Evolutionary conservation across 352 stramenopile genomes (phyloP).

Genomic region (Blastocystis sp.): DNA sequence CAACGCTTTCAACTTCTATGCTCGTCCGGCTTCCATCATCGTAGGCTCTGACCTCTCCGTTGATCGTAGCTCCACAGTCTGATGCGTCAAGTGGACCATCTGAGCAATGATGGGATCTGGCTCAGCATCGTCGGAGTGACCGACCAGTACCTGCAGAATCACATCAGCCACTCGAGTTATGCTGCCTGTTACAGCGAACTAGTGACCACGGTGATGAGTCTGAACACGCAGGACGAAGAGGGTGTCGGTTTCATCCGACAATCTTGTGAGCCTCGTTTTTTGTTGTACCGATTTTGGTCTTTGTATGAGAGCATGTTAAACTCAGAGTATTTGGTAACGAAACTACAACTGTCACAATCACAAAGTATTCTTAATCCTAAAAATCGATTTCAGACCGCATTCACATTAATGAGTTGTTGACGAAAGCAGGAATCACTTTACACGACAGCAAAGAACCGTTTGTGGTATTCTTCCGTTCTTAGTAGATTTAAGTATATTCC

Average conservation of each 20-base stretch:
- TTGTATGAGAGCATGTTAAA: constrained; percentile 48
- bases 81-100: not conserved
- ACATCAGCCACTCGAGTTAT: constrained; percentile 24
- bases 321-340: constrained; percentile 14
- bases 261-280: constrained; percentile 22
- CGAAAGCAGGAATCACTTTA: constrained; percentile 4
- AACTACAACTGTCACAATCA: not conserved
- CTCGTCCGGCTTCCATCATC: not conserved
- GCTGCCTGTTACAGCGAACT: constrained; percentile 29
- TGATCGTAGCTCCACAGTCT: not conserved
- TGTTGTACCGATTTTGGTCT: constrained; percentile 50
- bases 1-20: constrained; percentile 38
- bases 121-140: constrained; percentile 1
- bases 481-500: constrained; percentile 2
- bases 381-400: not conserved
- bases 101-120: constrained; percentile 18
- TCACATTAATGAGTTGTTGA: constrained; percentile 20
- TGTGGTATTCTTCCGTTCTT: not conserved
- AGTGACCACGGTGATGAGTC: not conserved
- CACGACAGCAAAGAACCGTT: constrained; percentile 45
- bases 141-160: not conserved
- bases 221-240: constrained; percentile 1
- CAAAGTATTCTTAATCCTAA: not conserved
- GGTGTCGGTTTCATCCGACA: constrained; percentile 13
- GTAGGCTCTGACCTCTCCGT: not conserved